A percentile compares a stretch with the other conserved stretches of the same genome.
Conservation (phyloP, 2,329 filamentous ascomycete species). For the Elsinoe necatrix region DNA sequence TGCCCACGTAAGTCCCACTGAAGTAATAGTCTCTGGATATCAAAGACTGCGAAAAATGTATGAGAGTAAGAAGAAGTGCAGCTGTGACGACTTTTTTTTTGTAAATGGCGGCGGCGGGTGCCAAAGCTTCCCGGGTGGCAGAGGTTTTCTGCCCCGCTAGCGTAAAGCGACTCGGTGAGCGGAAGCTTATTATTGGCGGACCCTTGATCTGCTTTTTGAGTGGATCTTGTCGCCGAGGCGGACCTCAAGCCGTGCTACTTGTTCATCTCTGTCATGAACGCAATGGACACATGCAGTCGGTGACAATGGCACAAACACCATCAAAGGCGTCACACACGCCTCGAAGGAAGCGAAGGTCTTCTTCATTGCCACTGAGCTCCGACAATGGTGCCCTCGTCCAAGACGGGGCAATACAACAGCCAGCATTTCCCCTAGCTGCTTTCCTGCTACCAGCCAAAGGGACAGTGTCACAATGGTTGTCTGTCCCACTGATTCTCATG, state of each 20-base stretch:
- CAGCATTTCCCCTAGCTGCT: constrained; percentile 83
- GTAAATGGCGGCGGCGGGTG: constrained; percentile 5
- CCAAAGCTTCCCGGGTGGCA: not conserved
- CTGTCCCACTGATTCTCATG: constrained; percentile 82
- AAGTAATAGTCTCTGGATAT: not conserved
- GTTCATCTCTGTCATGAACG: not conserved
- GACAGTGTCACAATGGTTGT: constrained; percentile 81
- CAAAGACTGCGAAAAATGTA: not conserved
- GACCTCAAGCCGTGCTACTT: not conserved
- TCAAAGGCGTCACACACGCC: constrained; percentile 30
- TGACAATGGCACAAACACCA: constrained; percentile 17
- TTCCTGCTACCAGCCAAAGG: constrained; percentile 88
- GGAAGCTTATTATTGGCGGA: constrained; percentile 1
- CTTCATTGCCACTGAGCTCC: not conserved
- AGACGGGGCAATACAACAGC: constrained; percentile 29
- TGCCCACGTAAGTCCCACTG: not conserved
- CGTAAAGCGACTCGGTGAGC: not conserved
- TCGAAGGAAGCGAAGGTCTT: constrained; percentile 34
- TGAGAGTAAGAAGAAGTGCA: not conserved
- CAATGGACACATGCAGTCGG: not conserved
- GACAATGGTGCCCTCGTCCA: constrained; percentile 14
- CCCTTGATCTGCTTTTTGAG: not conserved
- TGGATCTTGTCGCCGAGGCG: not conserved
- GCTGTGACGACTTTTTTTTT: not conserved
- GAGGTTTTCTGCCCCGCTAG: constrained; percentile 5